Conservation (phyloP, 208 protist genomes). For the Leishmania tropica region DNA sequence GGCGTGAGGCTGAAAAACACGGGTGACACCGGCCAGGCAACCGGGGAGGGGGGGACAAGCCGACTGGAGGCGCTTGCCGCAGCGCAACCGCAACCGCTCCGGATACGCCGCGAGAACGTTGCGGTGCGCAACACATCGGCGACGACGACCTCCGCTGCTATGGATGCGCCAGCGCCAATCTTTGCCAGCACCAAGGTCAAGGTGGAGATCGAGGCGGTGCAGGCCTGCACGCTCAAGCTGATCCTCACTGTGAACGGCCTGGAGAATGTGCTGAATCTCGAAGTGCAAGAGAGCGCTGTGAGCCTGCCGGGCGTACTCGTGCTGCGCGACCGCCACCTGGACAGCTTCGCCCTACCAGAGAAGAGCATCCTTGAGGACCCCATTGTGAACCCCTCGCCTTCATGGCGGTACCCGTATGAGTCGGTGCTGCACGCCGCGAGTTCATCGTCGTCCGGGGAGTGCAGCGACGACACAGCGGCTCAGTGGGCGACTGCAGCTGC, state of each 20-base stretch:
- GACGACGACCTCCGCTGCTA: background rate
- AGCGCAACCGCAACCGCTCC: slow-evolving; percentile 19
- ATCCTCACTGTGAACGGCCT: slow-evolving; percentile 46
- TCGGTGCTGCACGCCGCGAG: slow-evolving; percentile 4
- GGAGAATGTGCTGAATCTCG: slow-evolving; percentile 55
- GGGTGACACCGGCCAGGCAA: background rate
- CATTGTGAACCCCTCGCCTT: slow-evolving; percentile 30
- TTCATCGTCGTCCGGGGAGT: background rate
- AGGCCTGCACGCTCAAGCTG: slow-evolving; percentile 38
- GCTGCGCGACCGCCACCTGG: slow-evolving; percentile 52
- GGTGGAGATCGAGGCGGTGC: slow-evolving; percentile 41
- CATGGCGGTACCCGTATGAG: slow-evolving; percentile 20
- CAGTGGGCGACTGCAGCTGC: background rate
- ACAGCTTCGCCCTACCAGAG: slow-evolving; percentile 39
- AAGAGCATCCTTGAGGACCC: slow-evolving; percentile 37
- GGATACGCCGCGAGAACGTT: slow-evolving; percentile 20
- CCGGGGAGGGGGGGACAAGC: background rate
- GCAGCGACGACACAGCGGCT: background rate
- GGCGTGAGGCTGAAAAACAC: slow-evolving; percentile 11
- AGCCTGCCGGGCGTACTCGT: slow-evolving; percentile 78
- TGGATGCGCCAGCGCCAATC: background rate
- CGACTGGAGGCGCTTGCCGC: slow-evolving; percentile 17
- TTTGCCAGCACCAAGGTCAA: slow-evolving; percentile 30
- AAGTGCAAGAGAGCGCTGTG: slow-evolving; percentile 42
- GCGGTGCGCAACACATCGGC: slow-evolving; percentile 10